Percentiles rank a stretch among this genome's conserved stretches.
These are phyloP conservation scores for Clonostachys byssicola DNA, from an alignment of 2,329 filamentous ascomycete species.

Conservation along the genomic window DNA sequence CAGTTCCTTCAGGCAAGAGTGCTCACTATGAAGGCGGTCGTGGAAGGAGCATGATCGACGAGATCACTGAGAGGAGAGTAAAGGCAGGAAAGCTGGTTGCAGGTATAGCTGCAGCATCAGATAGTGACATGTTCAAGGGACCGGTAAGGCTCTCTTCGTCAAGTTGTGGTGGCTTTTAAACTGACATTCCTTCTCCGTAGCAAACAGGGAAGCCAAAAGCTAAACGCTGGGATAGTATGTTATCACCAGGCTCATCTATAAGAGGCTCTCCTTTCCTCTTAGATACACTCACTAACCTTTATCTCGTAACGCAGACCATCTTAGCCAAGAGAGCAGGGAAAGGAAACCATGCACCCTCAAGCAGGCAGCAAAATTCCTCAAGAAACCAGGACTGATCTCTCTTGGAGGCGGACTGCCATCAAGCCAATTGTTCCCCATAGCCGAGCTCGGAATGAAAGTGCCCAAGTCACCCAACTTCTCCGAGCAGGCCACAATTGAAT, in stretches of 20 bases:
- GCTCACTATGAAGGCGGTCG: slow-evolving; percentile 3
- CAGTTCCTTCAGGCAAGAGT: slow-evolving; percentile 1
- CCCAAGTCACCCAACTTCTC: slow-evolving; percentile 67
- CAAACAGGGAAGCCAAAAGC: slow-evolving; percentile 64
- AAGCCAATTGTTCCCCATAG: slow-evolving; percentile 88
- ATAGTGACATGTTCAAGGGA: slow-evolving; percentile 81
- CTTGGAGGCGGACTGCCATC: slow-evolving; percentile 89
- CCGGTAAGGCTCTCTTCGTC: slow-evolving; percentile 39
- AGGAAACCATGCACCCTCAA: slow-evolving; percentile 73
- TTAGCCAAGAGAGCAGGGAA: slow-evolving; percentile 58
- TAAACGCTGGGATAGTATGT: slow-evolving; percentile 80
- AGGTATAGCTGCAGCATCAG: slow-evolving; percentile 71
- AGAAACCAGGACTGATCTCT: slow-evolving; percentile 80
- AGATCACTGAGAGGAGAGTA: slow-evolving; percentile 36
- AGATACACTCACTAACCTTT: neutral
- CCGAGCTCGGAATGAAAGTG: slow-evolving; percentile 70
- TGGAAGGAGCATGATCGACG: neutral
- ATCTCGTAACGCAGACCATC: slow-evolving; percentile 33
- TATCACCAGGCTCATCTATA: neutral
- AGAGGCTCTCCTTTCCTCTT: neutral
- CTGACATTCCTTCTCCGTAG: neutral
- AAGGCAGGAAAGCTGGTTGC: slow-evolving; percentile 71
- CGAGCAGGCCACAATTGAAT: slow-evolving; percentile 58
- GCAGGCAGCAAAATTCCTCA: slow-evolving; percentile 72
- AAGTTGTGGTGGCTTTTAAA: neutral